Evolutionary conservation across 1,139 yeast genomes (phyloP), one percentile per base, ranked within the genome.

Genomic region (Candida glucosophila): DNA sequence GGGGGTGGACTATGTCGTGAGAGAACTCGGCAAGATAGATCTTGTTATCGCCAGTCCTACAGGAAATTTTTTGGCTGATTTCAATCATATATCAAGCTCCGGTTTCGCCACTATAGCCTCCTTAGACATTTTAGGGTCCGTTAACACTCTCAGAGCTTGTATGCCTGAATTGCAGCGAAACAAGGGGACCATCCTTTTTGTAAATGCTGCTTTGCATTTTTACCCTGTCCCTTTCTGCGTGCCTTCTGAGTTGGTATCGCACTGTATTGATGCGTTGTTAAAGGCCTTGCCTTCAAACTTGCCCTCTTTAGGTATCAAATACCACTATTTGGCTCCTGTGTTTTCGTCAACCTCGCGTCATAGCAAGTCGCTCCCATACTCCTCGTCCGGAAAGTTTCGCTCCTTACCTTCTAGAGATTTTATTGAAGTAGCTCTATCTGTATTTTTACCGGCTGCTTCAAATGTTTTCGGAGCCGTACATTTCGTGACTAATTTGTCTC

Each of bases 1-100:
- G 6, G 94, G 94, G 0, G 95, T 73, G 2, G 67, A 66, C 9
- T 43, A 48, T 22, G 74, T 95, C 0, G 81, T 85, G 11, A 43
- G 52, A 9, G 65, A 66, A 39, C 66, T 83, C 34, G 95, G 93
- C 6, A 56, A 67, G 34, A 77, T 82, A 34, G 96, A 88, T 51
- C 80, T 53, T 46, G 92, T 86, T 22, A 78, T 88, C 51, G 88
- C 92, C 21, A 96, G 96, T 12, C 96, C 97, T 3, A 96, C 96
- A 4, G 96, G 97, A 5, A 86, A 86, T 59, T 88, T 86, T 44
- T 52, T 88, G 36, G 62, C 86, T 17, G 92, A 83, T 47, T 74
- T 86, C 51, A 76, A 77, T 43, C 77, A 76, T 41, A 57, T 86
- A 36, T 78, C 92, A 2, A 51, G 86, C 19, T 83, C 82, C 43